Base-by-base conservation (phyloP, 192 early-diverging fungal genomes). In the Dimargaris verticillata region DNA sequence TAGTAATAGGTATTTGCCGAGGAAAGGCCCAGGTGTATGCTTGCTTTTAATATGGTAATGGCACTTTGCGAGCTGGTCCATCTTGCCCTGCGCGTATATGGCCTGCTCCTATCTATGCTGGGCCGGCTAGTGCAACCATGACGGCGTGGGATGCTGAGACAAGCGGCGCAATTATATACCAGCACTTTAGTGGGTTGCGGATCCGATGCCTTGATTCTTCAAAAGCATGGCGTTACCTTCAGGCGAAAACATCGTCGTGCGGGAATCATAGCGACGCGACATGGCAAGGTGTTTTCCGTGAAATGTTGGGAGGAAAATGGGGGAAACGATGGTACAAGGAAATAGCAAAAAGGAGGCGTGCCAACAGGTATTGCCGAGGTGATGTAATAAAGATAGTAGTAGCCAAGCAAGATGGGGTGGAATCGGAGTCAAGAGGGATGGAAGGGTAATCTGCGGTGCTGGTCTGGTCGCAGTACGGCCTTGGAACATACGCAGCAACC, bases 211-310 rank as follows among this genome's bases (percentile, higher is more conserved):
- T 20, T 49, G 9, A 28, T 25, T 25, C 44, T 22, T 28, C 62
- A 10, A 12, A 0, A 22, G 28, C 3, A 28, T n/a, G 49, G 51
- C 51, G 22, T 52, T 81, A 93, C 94, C 95, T 79, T 96, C 95
- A 60, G 95, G 95, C 66, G 95, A 98, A 74, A 98, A 98, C 71
- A 98, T 96, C 43, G 95, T 98, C 52, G 95, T 98, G 69, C 92
- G 85, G 29, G 91, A 85, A 76, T 98, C 95, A 80, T 98, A 98
- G 76, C 95, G 80, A 71, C 95, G 81, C 29, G 95, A 88, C 93
- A 95, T 98, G 24, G 20, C 70, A 17, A 38, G 33, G 7, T 38
- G 33, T 7, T 38, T 7, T 38, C 33, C 2, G 33, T 7, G 33
- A 7, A 5, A 38, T 38, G 33, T 38, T 38, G 33, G 33, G 33